Base-by-base conservation (phyloP, 768 basidiomycete genomes). In the Paxillus rubicundulus region DNA sequence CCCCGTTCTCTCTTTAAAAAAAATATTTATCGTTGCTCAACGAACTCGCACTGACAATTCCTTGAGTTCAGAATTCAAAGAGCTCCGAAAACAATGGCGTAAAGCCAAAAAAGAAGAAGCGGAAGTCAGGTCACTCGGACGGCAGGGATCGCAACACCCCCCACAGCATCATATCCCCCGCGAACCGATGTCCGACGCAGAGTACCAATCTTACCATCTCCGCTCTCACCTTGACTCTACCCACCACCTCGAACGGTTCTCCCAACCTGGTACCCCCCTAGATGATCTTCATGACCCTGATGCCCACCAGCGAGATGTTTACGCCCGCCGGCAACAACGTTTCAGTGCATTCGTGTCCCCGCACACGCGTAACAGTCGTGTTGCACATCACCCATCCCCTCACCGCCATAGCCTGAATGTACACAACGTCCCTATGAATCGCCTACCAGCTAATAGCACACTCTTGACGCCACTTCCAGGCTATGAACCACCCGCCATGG, bases 41-140 rank as follows among this genome's bases (percentile, higher is more conserved):
- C 49, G 20, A 18, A 38, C 12, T 18, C n/a, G 9, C 4, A 9
- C 50, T 68, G 30, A 69, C 45, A 16, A 12, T 41, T 1, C 21
- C 36, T 52, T 56, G 52, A 43, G 52, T 58, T 42, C 72, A 98
- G 96, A 98, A 76, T 99, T 98, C 79, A 98, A 96, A 65, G 96
- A 98, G 66, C 83, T 98, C 62, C 86, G 96, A 51, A 98, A 95
- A 70, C 87, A 89, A 61, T 97, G 96, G 94, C 85, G 94, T 38
- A 92, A 92, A 74, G 81, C 85, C 59, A 97, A 95, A 76, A 93
- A 95, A 70, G 91, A 92, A 63, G 70, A 71, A 45, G 61, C 65
- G n/a, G 72, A 73, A 45, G 46, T 61, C 13, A 61, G 54, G 21
- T 52, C 55, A 40, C 49, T 63, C 18, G 56, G 58, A 32, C 66